Evolutionary conservation across 2,329 filamentous ascomycete genomes (phyloP), one percentile per base, ranked within the genome.

Genomic region (Xylaria multiplex): DNA sequence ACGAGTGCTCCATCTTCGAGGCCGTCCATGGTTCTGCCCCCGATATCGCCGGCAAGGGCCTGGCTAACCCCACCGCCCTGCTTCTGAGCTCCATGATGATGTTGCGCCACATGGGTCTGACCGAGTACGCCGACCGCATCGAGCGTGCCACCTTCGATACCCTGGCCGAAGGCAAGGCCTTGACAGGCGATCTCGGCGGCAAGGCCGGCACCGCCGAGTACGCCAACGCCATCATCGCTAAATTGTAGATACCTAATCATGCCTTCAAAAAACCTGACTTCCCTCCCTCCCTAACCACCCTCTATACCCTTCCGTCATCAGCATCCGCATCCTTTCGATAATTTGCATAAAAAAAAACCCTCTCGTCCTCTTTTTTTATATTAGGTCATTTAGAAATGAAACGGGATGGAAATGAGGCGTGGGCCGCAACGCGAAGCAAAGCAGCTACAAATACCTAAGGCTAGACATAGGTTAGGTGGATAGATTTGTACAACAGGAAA

Each of bases 1-100:
- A 97, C 83, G 92, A 97, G 86, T 98, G 93, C 91, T 97, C 93
- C 80, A 97, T 98, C 85, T 99, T 99, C 85, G 96, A 99, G 86
- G 96, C 96, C 76, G 96, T 99, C 77, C 96, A 99, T 86, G 95
- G 95, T 76, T 97, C 93, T 72, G 95, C 95, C 67, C 95, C 95
- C 68, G 95, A 98, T 81, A 98, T 98, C 80, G 93, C 93, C 72
- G 95, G 95, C 81, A 93, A 97, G 89, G 91, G 88, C 73, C 91
- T 98, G 74, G 96, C 96, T 77, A 99, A 99, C 88, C 96, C 96
- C 70, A 98, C 96, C 68, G 96, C 96, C 66, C 90, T 99, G 74
- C 89, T 99, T 72, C 91, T 98, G 77, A 93, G 89, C 81, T 96
- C 92, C 81, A 96, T 98, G 85, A 98, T 99, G 96, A 98, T 99